Evolutionary conservation across 75 land plant species (phyloP), one percentile per base, ranked within the genome.

Genomic region (Cupressus sempervirens): DNA sequence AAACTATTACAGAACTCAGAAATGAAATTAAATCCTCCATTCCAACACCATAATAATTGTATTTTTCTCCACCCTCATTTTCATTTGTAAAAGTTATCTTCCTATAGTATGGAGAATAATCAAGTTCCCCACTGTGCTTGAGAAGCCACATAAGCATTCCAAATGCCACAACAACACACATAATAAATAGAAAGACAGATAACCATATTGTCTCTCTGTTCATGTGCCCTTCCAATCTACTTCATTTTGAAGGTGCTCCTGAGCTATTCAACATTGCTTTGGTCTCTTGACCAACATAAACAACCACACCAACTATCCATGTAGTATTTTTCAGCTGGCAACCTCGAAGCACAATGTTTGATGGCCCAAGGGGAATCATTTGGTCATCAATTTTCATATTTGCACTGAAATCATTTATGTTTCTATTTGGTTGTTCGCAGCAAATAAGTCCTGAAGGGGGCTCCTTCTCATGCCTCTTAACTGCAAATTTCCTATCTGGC

Each of bases 371-470:
- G n/a, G n/a, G n/a, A n/a, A n/a, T n/a, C n/a, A n/a, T n/a, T n/a
- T n/a, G n/a, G n/a, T n/a, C n/a, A n/a, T n/a, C n/a, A n/a, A n/a
- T n/a, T n/a, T 96, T 93, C 92, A 93, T 89, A 41, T 91, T 92
- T 12, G 93, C 98, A 26, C 85, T 88, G 85, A 96, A 96, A 65
- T 89, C 98, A 87, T 96, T 94, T 11, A 96, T 93, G 72, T 96
- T 96, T 83, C 98, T 92, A 84, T 96, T 96, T 15, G 98, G 98
- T 40, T 90, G 93, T 84, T 96, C 98, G 83, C 98, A 96, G 76
- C 88, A 86, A 73, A 96, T 90, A 15, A 89, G 79, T 15, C 96
- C 98, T 40, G 89, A 84, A 74, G 88, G 85, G 2, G 52, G 12
- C 30, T 50, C 84, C 84, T 50, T 87, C 36, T 94, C 93, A 41